A percentile compares a stretch with the other conserved stretches of the same genome.
phyloP scores from a whole-genome alignment of 1,284 basidiomycete species.

The Xerocomus nothofagi region DNA sequence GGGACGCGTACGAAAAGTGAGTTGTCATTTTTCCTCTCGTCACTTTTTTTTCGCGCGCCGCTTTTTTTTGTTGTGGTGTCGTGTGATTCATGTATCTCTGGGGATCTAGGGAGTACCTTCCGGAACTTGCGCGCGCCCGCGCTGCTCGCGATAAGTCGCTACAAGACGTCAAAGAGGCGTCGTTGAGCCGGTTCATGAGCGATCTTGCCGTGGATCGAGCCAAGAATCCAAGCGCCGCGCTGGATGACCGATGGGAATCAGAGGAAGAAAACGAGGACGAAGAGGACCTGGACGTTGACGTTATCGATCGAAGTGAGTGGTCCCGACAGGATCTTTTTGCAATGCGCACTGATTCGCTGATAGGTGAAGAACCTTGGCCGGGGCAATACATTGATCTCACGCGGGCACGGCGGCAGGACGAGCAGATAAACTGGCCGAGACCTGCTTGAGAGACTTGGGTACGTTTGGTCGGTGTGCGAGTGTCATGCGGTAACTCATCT shows the following conservation, averaged over 20 bases:
- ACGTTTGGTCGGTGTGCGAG: background rate
- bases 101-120: constrained; percentile 80
- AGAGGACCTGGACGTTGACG: constrained; percentile 53
- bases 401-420: constrained; percentile 49
- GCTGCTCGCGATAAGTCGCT: constrained; percentile 62
- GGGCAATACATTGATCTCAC: constrained; percentile 71
- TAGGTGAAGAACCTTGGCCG: constrained; percentile 67
- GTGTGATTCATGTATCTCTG: constrained; percentile 12
- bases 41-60: background rate
- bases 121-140: constrained; percentile 78
- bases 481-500: background rate
- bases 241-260: constrained; percentile 57
- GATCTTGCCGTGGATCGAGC: constrained; percentile 79
- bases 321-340: background rate
- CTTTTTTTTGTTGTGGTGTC: background rate
- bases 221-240: constrained; percentile 53
- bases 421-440: constrained; percentile 64
- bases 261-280: constrained; percentile 63
- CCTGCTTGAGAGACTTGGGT: constrained; percentile 36
- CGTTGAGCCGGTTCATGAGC: constrained; percentile 79
- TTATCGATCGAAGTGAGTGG: constrained; percentile 66
- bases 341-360: constrained; percentile 7
- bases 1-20: constrained; percentile 87
- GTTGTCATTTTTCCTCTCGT: constrained; percentile 22
- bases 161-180: constrained; percentile 72